Evolutionary conservation across 306 rosid species (phyloP).

Genomic region (Potentilla sterilis): DNA sequence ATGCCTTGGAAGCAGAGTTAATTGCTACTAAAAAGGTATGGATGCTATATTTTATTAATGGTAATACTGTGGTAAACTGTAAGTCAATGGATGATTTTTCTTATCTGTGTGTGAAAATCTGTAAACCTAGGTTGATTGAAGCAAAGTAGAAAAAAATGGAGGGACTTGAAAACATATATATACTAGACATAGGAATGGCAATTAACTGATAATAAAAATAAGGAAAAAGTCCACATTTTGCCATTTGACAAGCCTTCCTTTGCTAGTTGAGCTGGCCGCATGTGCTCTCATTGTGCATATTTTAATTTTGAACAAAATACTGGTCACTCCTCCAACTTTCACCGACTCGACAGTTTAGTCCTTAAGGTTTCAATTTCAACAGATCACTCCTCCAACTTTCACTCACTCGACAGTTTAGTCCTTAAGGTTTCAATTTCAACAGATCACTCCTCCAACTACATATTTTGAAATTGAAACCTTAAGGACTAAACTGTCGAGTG

Average conservation of each 20-base stretch:
- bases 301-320: too few species aligned
- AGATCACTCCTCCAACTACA: too few species aligned
- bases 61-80: background rate
- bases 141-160: background rate
- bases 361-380: too few species aligned
- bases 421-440: too few species aligned
- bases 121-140: background rate
- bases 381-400: too few species aligned
- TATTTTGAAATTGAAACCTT: too few species aligned
- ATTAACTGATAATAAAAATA: too few species aligned
- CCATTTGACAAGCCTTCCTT: background rate
- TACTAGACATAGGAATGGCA: background rate
- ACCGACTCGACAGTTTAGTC: too few species aligned
- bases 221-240: background rate
- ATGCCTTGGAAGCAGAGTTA: conserved; percentile 94
- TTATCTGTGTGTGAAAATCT: background rate
- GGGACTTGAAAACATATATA: background rate
- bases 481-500: too few species aligned
- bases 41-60: background rate
- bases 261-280: background rate
- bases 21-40: conserved; percentile 91
- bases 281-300: background rate
- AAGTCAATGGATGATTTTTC: background rate
- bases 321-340: too few species aligned
- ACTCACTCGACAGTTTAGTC: too few species aligned